A percentile compares a stretch with the other conserved stretches of the same genome.
Evolutionary conservation across 1,284 basidiomycete genomes (phyloP).

Genomic region (Cystobasidium pallidum): DNA sequence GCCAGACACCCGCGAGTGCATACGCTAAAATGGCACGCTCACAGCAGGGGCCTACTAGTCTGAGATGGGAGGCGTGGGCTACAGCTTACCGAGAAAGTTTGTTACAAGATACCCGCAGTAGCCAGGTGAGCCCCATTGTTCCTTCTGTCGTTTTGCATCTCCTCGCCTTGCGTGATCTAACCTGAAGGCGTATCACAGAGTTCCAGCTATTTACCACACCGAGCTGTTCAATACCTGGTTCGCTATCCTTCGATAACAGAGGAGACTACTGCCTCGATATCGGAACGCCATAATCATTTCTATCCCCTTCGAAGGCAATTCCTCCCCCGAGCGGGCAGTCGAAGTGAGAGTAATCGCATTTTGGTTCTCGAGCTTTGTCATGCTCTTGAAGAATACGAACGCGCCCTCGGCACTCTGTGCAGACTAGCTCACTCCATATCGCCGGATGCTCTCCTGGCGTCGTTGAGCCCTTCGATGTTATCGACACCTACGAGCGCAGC

Average conservation of each 20-base stretch:
- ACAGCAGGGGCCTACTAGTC: slow-evolving; percentile 1
- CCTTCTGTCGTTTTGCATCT: background rate
- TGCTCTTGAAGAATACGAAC: slow-evolving; percentile 34
- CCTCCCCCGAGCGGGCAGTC: slow-evolving; percentile 16
- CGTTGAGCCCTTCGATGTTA: background rate
- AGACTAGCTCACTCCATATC: slow-evolving; percentile 1
- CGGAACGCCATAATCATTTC: slow-evolving; percentile 31
- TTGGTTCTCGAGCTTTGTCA: slow-evolving; percentile 38
- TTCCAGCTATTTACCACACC: background rate
- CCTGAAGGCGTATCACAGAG: background rate
- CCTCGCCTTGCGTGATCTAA: background rate
- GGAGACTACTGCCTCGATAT: background rate
- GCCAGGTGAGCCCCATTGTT: background rate
- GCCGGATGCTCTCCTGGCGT: background rate
- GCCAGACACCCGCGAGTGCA: slow-evolving; percentile 3
- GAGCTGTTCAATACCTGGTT: background rate
- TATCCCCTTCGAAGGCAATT: slow-evolving; percentile 36
- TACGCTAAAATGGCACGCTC: slow-evolving; percentile 13
- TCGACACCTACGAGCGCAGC: background rate
- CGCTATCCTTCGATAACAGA: slow-evolving; percentile 26
- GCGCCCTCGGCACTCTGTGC: slow-evolving; percentile 12
- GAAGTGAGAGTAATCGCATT: slow-evolving; percentile 37
- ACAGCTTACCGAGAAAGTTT: slow-evolving; percentile 40
- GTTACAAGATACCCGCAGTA: background rate
- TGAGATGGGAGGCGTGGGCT: slow-evolving; percentile 43